These are phyloP conservation scores for Penicillium glabrum DNA, from an alignment of 2,329 filamentous ascomycete genomes.

Conservation along the genomic window DNA sequence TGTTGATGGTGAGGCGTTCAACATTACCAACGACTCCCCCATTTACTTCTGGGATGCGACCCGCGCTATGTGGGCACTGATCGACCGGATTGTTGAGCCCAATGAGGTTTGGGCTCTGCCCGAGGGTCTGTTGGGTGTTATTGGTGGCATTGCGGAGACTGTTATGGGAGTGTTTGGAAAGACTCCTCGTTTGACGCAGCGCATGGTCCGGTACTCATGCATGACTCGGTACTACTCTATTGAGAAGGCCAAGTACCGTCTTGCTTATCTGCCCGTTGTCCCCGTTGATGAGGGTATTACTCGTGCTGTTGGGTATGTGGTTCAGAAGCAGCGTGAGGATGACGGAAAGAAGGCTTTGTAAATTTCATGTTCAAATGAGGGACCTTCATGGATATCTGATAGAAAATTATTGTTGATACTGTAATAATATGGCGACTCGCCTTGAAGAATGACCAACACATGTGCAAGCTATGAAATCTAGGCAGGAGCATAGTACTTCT, in stretches of 20 bases:
- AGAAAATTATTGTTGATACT: conserved; percentile 16
- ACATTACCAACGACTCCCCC: conserved; percentile 86
- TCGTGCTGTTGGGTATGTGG: conserved; percentile 45
- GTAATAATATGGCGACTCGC: conserved; percentile 17
- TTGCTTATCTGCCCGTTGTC: conserved; percentile 48
- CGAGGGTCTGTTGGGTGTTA: conserved; percentile 38
- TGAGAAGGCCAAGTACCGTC: conserved; percentile 46
- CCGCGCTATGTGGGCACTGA: conserved; percentile 68
- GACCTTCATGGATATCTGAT: conserved; percentile 1
- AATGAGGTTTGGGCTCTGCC: conserved; percentile 43
- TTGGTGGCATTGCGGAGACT: conserved; percentile 45
- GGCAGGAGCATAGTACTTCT: not conserved
- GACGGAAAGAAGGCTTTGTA: conserved; percentile 44
- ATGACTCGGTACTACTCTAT: conserved; percentile 51
- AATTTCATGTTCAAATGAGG: conserved; percentile 1
- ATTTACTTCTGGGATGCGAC: conserved; percentile 91
- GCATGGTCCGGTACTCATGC: conserved; percentile 48
- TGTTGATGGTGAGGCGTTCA: conserved; percentile 82
- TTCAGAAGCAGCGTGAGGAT: conserved; percentile 33
- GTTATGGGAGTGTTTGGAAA: conserved; percentile 45
- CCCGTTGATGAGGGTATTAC: conserved; percentile 47
- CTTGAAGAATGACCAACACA: not conserved
- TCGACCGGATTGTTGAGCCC: conserved; percentile 45
- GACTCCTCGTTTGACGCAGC: conserved; percentile 46
- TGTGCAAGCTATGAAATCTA: not conserved